Conservation (phyloP, 2,329 filamentous ascomycete species). For the Talaromyces atroroseus region DNA sequence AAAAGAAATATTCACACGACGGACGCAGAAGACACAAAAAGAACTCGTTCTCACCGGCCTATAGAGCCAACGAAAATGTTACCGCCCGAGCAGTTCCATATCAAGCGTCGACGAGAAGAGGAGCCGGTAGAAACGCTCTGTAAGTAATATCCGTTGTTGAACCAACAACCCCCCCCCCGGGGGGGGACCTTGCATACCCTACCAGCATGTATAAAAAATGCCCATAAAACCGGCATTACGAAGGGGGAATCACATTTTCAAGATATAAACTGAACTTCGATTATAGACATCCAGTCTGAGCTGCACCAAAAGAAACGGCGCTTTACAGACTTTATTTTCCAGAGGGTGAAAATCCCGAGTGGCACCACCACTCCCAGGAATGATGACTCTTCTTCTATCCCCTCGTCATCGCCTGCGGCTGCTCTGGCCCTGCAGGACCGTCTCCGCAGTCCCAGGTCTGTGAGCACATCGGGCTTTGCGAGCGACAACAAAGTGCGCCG, state of each 20-base stretch:
- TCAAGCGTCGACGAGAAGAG: slow-evolving; percentile 54
- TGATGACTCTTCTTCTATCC: slow-evolving; percentile 9
- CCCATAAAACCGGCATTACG: not conserved
- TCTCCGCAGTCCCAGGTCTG: slow-evolving; percentile 29
- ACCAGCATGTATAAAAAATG: not conserved
- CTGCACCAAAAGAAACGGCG: slow-evolving; percentile 42
- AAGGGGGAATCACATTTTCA: not conserved
- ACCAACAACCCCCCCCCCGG: too few relatives aligned
- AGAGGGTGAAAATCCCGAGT: slow-evolving; percentile 31
- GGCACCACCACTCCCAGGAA: slow-evolving; percentile 15
- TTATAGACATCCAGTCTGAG: slow-evolving; percentile 41
- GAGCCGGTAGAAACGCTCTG: slow-evolving; percentile 52
- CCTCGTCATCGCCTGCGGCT: slow-evolving; percentile 14
- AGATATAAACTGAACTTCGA: not conserved
- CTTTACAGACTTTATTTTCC: slow-evolving; percentile 46
- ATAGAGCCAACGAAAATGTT: slow-evolving; percentile 26
- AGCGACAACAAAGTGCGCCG: not conserved
- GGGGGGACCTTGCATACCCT: not conserved
- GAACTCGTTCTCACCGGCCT: not conserved
- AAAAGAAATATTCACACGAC: not conserved
- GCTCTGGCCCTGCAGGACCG: slow-evolving; percentile 20
- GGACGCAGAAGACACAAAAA: not conserved
- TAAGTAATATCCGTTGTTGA: slow-evolving; percentile 22
- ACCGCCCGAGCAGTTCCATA: slow-evolving; percentile 47
- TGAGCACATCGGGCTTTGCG: slow-evolving; percentile 26